Evolutionary conservation across 1,284 basidiomycete species (phyloP), one percentile per base, ranked within the genome.

Genomic region (Trametes versicolor): DNA sequence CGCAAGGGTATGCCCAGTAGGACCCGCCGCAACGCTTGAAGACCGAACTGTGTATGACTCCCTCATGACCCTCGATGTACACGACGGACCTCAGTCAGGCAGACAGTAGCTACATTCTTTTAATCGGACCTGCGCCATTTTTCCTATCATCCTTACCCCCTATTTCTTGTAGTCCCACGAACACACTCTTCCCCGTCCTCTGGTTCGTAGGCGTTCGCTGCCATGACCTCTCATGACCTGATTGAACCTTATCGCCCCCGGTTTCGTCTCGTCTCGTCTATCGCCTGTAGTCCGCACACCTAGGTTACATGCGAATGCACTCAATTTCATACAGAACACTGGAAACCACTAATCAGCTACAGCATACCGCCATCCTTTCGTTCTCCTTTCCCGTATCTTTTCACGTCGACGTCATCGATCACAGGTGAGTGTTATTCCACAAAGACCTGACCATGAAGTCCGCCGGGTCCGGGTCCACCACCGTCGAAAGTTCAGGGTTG

Each of bases 391-490:
- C 12, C 45, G 21, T 8, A 32, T 32, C 8, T 48, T 23, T 15
- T 12, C 41, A 6, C 41, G 5, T 47, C 45, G 21, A 25, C 25
- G 10, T 12, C n/a, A 25, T 49, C 13, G 45, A 25, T 49, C 13
- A 73, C 27, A 72, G 23, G n/a, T 87, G 82, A 0, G 84, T 86
- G 60, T 87, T 88, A 64, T 88, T 85, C 85, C 85, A 87, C 29
- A 87, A 66, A 0, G 85, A 87, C 47, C 85, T 77, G 39, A 87
- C 79, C 1, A 87, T 81, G 63, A 88, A 87, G 53, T 84, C 80
- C 4, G 72, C 74, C 2, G 81, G 79, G 56, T 80, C 70, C 2
- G 82, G 83, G 29, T 70, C 71, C 39, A 72, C 55, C 8, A 79
- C 76, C 34, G 70, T 72, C 13, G 82, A 85, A 21, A 85, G 69